Evolutionary conservation across 2,329 filamentous ascomycete species (phyloP), one percentile per base, ranked within the genome.

Genomic region (Ophiostoma pallidulum): DNA sequence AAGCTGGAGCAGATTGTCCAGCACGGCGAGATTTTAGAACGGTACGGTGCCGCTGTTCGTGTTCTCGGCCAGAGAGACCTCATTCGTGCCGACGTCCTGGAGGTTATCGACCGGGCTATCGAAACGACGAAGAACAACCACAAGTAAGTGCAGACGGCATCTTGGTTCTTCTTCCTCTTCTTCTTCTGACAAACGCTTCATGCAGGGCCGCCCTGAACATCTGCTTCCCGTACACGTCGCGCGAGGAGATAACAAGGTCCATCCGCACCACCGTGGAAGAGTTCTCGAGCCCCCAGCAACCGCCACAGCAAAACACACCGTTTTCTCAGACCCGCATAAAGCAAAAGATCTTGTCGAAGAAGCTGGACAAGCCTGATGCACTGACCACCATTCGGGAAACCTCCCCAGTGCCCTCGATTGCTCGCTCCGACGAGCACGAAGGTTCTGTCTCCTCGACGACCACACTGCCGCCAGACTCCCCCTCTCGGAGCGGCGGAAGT

Each of bases 171-270:
- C 8, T 8, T 18, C 20, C 7, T 33, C 26, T 8, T 37, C n/a
- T 19, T n/a, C 7, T 12, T n/a, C 18, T 24, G 26, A 10, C 24
- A 32, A n/a, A n/a, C 12, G 9, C 6, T 16, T 10, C 6, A 2
- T 40, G 13, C 44, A 79, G 76, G 47, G 69, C 72, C 22, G 66
- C 77, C 26, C 71, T 98, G 44, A 98, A 98, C 62, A 89, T 98
- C 53, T 98, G 92, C 70, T 97, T 97, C 60, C 92, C 92, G 0
- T 98, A 98, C 61, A 97, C 92, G 0, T 94, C 90, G 4, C 78
- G 92, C 54, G 89, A 95, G 59, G 92, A 98, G 63, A 97, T 98
- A 56, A 94, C 91, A 0, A 81, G 85, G 3, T 87, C 91, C 6
- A 86, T 98, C 55, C 83, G 86, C 53, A 80, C 82, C 36, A 96